Evolutionary conservation across 2,329 filamentous ascomycete genomes (phyloP).

Genomic region (Colletotrichum karsti): DNA sequence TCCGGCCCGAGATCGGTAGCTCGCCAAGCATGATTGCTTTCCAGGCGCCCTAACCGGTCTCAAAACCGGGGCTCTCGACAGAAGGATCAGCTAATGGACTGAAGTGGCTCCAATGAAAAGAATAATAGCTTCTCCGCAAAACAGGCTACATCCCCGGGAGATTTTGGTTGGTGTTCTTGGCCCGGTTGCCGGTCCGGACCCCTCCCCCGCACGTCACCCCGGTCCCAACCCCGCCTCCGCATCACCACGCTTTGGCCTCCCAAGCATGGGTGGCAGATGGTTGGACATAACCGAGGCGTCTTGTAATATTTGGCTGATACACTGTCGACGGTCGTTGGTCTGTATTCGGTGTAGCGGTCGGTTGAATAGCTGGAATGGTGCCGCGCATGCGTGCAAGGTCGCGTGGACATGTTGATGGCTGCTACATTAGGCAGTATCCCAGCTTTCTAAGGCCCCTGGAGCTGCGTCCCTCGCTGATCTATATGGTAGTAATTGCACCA

Average conservation of each 20-base stretch:
- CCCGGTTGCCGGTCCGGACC: slow-evolving; percentile 22
- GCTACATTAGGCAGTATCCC: not conserved
- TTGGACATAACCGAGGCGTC: not conserved
- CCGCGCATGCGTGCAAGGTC: not conserved
- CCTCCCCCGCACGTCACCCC: slow-evolving; percentile 19
- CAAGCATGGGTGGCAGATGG: not conserved
- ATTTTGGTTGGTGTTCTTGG: not conserved
- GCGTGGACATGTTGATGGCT: not conserved
- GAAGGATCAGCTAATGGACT: not conserved
- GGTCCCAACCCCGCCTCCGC: slow-evolving; percentile 14
- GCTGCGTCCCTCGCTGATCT: not conserved
- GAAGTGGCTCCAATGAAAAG: not conserved
- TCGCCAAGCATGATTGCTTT: not conserved
- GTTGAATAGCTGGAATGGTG: not conserved
- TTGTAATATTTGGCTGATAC: not conserved
- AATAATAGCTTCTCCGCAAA: not conserved
- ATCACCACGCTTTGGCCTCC: not conserved
- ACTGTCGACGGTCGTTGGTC: not conserved
- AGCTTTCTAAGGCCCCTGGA: not conserved
- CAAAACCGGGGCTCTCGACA: not conserved
- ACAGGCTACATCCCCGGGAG: not conserved
- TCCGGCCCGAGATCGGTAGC: not conserved
- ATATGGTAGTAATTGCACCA: not conserved
- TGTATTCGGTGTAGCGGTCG: not conserved
- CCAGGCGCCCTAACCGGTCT: not conserved